Conservation (phyloP, 2,329 filamentous ascomycete genomes). For the Pestalotiopsis sp. region DNA sequence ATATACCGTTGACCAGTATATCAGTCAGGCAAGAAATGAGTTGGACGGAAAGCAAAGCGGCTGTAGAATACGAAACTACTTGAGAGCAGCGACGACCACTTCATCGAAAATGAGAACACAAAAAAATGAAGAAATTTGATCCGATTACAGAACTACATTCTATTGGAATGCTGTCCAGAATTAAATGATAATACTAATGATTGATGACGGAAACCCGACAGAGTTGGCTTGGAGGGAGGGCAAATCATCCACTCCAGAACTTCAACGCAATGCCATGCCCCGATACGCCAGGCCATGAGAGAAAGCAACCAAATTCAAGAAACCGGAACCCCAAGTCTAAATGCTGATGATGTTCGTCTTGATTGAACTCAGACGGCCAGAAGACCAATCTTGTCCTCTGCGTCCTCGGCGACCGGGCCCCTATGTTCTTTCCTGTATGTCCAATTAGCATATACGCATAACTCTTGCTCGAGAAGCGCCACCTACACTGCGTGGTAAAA, state of each 20-base stretch:
- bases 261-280: neutral
- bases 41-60: conserved; percentile 7
- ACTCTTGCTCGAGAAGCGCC: neutral
- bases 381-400: neutral
- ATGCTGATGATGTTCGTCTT: neutral
- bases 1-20: conserved; percentile 10
- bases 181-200: neutral
- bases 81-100: neutral
- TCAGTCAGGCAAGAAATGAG: conserved; percentile 5
- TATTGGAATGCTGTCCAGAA: neutral
- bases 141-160: neutral
- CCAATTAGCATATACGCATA: neutral
- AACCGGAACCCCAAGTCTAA: neutral
- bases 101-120: neutral
- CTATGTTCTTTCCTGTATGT: neutral
- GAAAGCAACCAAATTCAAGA: neutral
- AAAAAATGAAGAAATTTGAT: neutral
- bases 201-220: neutral
- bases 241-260: neutral
- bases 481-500: neutral
- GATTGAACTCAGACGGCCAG: neutral
- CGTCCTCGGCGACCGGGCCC: neutral
- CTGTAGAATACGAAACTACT: neutral
- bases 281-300: neutral
- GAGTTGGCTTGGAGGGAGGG: neutral